Evolutionary conservation across 1,284 basidiomycete species (phyloP), one percentile per base, ranked within the genome.

Genomic region (Coniferiporia weirii): DNA sequence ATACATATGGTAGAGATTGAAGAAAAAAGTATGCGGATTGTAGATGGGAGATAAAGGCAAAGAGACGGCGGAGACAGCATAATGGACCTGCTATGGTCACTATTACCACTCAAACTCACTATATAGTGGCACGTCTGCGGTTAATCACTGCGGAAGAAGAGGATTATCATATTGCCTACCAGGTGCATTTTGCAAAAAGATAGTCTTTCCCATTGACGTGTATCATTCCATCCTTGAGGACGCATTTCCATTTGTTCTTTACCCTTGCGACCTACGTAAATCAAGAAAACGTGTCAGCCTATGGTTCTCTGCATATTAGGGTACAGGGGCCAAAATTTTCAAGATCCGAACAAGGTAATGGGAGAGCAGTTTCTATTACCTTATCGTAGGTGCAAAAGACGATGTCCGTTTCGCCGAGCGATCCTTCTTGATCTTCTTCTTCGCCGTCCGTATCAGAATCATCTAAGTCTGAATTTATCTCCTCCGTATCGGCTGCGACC

Each of bases 231-330:
- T 99, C 97, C 75, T 97, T 97, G 62, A 99, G 83, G n/a, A 95
- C 89, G 62, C 95, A 97, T 79, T 99, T 99, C 97, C 97, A 99
- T 79, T 98, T 99, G 80, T 98, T 99, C 77, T 98, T 98, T 34
- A 98, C 95, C 19, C 97, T 84, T 60, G 95, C 93, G 40, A 98
- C 95, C 94, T 95, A 63, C 5, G 56, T 34, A 8, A 10, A 32
- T 38, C 15, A 20, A 10, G 19, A 15, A 52, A 43, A 12, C 10
- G 15, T 27, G 10, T 19, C 19, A 50, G 15, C 17, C 3, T n/a
- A 12, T 43, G 10, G 40, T n/a, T n/a, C 19, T 20, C 44, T n/a
- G 8, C n/a, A 17, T 19, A n/a, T n/a, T n/a, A 3, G 44, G 17
- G 17, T 13, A 19, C 3, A 2, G 8, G 17, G 44, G 57, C 43